phyloP scores from a whole-genome alignment of 352 stramenopile genomes.

The Phytophthora macrochlamydospora region DNA sequence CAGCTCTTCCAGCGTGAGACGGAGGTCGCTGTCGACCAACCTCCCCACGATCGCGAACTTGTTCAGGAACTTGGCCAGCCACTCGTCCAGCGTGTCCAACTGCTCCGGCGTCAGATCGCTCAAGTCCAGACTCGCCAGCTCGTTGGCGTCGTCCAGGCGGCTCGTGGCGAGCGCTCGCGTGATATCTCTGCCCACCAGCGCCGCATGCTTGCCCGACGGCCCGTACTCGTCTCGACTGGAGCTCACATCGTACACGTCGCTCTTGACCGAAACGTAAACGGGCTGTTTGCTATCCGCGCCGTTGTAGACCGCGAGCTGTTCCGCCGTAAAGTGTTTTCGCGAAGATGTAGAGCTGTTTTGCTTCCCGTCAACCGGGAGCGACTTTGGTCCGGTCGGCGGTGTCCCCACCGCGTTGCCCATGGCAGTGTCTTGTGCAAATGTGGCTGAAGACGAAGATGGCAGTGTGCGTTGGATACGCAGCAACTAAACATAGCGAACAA shows the following conservation, averaged over 20 bases:
- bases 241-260: conserved; percentile 95
- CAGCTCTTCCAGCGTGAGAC: conserved; percentile 68
- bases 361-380: conserved; percentile 14
- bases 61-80: conserved; percentile 86
- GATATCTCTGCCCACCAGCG: conserved; percentile 92
- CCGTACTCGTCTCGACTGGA: conserved; percentile 90
- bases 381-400: conserved; percentile 28
- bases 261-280: conserved; percentile 92
- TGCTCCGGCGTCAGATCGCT: conserved; percentile 42
- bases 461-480: conserved; percentile 10
- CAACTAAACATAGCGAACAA: conserved; percentile 30
- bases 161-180: conserved; percentile 89
- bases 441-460: not conserved
- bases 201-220: conserved; percentile 79
- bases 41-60: conserved; percentile 91
- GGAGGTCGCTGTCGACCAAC: conserved; percentile 60
- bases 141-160: conserved; percentile 75
- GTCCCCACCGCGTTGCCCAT: conserved; percentile 44
- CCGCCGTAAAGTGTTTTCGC: conserved; percentile 69
- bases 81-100: conserved; percentile 57
- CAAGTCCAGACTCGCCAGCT: conserved; percentile 56
- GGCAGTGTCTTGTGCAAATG: conserved; percentile 17
- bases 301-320: conserved; percentile 88
- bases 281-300: conserved; percentile 68
- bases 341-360: conserved; percentile 7